Conservation (phyloP, 495 filamentous ascomycete species). For the Glarea lozoyensis region DNA sequence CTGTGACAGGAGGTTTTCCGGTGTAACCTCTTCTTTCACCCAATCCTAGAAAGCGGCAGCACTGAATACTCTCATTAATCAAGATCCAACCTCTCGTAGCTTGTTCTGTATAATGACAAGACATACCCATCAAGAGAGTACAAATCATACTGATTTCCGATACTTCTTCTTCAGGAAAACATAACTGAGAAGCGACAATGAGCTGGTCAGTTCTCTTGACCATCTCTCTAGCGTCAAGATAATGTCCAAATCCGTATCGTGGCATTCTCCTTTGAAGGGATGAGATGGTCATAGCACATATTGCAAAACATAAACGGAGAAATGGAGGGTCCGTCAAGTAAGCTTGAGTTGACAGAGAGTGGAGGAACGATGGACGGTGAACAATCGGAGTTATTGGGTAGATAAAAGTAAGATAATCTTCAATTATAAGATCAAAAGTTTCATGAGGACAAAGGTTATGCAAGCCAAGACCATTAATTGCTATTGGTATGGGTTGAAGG, state of each 20-base stretch:
- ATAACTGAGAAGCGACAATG: background rate
- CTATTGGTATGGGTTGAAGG: background rate
- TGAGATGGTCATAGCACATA: background rate
- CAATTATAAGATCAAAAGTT: background rate
- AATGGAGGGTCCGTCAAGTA: background rate
- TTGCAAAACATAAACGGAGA: background rate
- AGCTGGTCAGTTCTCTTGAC: background rate
- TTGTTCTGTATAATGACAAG: background rate
- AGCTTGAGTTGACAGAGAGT: background rate
- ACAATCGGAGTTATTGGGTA: background rate
- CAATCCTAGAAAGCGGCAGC: background rate
- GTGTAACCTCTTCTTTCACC: background rate
- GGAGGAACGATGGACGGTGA: background rate
- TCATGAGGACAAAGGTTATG: background rate
- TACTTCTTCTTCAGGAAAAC: background rate
- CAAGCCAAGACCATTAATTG: background rate
- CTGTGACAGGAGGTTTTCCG: background rate
- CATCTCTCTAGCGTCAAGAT: background rate
- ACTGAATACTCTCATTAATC: background rate
- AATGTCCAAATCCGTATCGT: background rate
- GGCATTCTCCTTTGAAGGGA: background rate
- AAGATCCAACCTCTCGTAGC: background rate
- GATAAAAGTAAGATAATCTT: background rate
- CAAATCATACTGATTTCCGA: background rate
- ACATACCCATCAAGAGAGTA: background rate